Conservation (phyloP, 2,329 filamentous ascomycete species). For the Ophiocordyceps camponoti-leonardi region DNA sequence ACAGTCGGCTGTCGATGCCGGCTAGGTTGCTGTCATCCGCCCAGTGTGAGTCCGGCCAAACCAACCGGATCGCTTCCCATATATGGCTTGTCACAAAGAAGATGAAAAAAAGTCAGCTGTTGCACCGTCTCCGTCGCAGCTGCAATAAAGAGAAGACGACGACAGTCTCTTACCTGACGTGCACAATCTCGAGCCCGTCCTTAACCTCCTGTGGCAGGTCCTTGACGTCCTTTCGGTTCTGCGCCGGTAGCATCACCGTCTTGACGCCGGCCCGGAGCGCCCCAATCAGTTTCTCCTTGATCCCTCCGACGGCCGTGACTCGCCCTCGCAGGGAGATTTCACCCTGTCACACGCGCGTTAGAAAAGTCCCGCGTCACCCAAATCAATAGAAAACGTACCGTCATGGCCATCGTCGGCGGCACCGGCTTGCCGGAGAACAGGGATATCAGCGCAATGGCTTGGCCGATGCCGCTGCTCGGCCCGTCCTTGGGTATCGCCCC, state of each 20-base stretch:
- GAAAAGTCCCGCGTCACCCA: neutral
- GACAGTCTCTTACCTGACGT: constrained; percentile 53
- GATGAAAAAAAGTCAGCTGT: constrained; percentile 12
- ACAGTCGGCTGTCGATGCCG: constrained; percentile 66
- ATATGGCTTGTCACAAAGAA: constrained; percentile 46
- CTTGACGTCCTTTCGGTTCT: constrained; percentile 82
- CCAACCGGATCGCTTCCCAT: constrained; percentile 78
- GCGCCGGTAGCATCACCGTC: constrained; percentile 72
- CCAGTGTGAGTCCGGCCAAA: constrained; percentile 87
- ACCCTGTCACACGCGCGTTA: constrained; percentile 24
- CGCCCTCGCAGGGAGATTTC: constrained; percentile 69
- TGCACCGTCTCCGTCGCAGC: constrained; percentile 4
- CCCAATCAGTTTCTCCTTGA: constrained; percentile 97
- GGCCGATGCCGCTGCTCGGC: constrained; percentile 72
- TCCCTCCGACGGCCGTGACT: constrained; percentile 87
- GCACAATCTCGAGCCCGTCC: constrained; percentile 71
- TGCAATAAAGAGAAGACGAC: constrained; percentile 1
- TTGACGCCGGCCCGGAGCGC: constrained; percentile 86
- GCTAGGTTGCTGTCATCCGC: constrained; percentile 52
- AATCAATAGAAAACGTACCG: constrained; percentile 28
- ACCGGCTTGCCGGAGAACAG: constrained; percentile 76
- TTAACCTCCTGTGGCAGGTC: constrained; percentile 84
- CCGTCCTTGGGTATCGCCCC: constrained; percentile 94
- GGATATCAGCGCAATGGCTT: constrained; percentile 84
- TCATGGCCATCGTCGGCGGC: constrained; percentile 90